These are phyloP conservation scores for Macrophomina pseudophaseolina DNA, from an alignment of 2,329 filamentous ascomycete species.

Conservation along the genomic window DNA sequence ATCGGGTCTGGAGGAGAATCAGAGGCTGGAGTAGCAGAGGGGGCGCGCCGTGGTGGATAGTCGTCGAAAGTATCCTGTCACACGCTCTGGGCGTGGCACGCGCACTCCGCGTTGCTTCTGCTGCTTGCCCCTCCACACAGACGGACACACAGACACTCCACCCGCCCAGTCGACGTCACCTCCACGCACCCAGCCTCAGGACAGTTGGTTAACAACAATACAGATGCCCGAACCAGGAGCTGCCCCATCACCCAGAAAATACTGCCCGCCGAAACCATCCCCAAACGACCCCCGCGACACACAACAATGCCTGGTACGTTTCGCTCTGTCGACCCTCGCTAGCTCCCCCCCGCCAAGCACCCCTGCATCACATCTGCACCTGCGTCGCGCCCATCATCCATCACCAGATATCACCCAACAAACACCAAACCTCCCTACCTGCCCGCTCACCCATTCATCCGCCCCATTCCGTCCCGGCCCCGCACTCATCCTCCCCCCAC, in stretches of 20 bases:
- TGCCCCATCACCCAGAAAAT: not conserved
- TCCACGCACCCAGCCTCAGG: not conserved
- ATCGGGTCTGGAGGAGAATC: not conserved
- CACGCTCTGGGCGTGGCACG: conserved; percentile 17
- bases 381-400: not conserved
- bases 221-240: not conserved
- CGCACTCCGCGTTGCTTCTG: conserved; percentile 1
- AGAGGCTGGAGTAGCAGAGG: not conserved
- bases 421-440: not conserved
- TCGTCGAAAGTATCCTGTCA: conserved; percentile 6
- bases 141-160: too few relatives aligned
- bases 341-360: not conserved
- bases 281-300: not conserved
- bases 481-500: conserved; percentile 25
- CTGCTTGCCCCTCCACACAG: not conserved
- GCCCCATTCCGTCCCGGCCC: not conserved
- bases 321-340: not conserved
- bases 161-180: not conserved
- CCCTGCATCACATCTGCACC: conserved; percentile 2
- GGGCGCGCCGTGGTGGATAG: not conserved
- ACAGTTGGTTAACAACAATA: not conserved
- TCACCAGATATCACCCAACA: conserved; percentile 18
- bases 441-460: too few relatives aligned
- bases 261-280: not conserved
- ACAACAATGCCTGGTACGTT: not conserved